Percentiles rank a stretch among this genome's conserved stretches.
Conservation (phyloP, 2,329 filamentous ascomycete species). For the Camillea tinctor region DNA sequence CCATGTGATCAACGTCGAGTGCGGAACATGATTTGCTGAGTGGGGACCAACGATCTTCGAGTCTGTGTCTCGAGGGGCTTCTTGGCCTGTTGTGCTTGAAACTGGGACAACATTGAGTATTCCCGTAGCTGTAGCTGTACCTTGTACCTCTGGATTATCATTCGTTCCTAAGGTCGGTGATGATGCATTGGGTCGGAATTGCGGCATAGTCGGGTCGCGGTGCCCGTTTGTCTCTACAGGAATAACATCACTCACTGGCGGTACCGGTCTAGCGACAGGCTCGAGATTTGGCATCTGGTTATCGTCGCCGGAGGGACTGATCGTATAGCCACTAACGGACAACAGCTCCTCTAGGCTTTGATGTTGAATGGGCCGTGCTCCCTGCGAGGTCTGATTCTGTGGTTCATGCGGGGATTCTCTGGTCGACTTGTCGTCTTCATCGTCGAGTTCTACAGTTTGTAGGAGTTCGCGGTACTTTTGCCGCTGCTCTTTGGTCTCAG, state of each 20-base stretch:
- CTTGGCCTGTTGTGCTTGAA: neutral
- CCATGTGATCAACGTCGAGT: conserved; percentile 44
- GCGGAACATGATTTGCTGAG: conserved; percentile 31
- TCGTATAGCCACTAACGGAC: conserved; percentile 43
- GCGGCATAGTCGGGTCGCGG: conserved; percentile 64
- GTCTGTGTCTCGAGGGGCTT: conserved; percentile 2
- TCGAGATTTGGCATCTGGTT: conserved; percentile 6
- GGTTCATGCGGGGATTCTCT: conserved; percentile 9
- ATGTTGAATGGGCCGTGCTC: conserved; percentile 20
- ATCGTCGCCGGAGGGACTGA: conserved; percentile 29
- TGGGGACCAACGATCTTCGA: conserved; percentile 15
- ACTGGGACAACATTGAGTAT: neutral
- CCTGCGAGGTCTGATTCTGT: conserved; percentile 7
- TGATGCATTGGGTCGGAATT: conserved; percentile 61
- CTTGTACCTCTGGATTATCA: neutral
- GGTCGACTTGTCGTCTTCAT: conserved; percentile 24
- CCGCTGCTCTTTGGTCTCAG: conserved; percentile 61
- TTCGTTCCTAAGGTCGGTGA: conserved; percentile 8
- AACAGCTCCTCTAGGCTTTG: conserved; percentile 42
- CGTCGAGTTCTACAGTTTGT: conserved; percentile 39
- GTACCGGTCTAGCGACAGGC: neutral
- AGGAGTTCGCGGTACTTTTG: conserved; percentile 53
- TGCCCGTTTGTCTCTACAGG: conserved; percentile 23
- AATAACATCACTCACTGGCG: neutral
- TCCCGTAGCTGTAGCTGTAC: neutral